phyloP scores from a whole-genome alignment of 176 grass and related monocot genomes.

The Calamus simplicifolius region DNA sequence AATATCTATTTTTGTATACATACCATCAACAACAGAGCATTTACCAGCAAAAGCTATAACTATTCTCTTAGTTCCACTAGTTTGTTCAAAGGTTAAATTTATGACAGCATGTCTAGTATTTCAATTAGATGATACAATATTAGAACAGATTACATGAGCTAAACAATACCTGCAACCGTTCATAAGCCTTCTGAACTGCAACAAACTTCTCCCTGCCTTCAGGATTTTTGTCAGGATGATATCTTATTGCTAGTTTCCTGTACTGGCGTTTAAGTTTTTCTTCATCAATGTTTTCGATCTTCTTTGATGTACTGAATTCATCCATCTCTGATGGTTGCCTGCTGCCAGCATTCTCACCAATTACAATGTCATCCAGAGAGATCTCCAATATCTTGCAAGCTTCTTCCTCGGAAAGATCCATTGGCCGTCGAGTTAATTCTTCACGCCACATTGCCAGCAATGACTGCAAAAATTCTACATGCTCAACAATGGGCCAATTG shows the following conservation, averaged over 20 bases:
- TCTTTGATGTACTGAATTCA: constrained; percentile 30
- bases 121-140: too few relatives aligned
- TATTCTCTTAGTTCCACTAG: too few relatives aligned
- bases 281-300: constrained; percentile 84
- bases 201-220: constrained; percentile 98
- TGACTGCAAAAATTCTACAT: constrained; percentile 95
- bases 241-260: constrained; percentile 90
- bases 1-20: too few relatives aligned
- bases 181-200: constrained; percentile 98
- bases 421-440: constrained; percentile 94
- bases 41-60: too few relatives aligned
- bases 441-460: constrained; percentile 97
- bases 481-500: constrained; percentile 98
- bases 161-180: constrained; percentile 73
- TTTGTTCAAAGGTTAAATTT: too few relatives aligned
- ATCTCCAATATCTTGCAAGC: constrained; percentile 98
- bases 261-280: constrained; percentile 99
- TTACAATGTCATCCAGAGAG: constrained; percentile 82
- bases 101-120: too few relatives aligned
- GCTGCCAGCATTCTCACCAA: constrained; percentile 45
- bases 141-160: too few relatives aligned
- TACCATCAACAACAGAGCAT: too few relatives aligned
- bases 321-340: constrained; percentile 34
- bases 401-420: constrained; percentile 98
- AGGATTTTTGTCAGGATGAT: constrained; percentile 99